Base-by-base conservation (phyloP, 148 eudicot species). In the Dianthus caryophyllus region DNA sequence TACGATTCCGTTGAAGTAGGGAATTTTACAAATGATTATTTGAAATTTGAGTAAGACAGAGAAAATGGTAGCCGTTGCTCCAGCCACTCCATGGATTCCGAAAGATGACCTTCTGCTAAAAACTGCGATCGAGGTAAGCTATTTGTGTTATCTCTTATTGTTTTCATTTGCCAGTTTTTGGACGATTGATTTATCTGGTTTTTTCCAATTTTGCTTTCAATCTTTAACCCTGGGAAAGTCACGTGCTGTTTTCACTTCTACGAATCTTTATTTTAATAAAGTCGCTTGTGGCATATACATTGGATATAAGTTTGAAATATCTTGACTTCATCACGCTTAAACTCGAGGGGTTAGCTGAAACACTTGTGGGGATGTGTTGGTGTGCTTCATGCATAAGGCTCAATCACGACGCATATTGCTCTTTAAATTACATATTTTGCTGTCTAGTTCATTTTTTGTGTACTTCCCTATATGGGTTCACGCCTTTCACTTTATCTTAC, bases 41-140 rank as follows among this genome's bases (percentile, higher is more conserved):
- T 63, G 33, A 63, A 27, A 21, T 6, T 11, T 39, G 33, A 44
- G 27, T 18, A 26, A 31, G 9, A 52, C n/a, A 47, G 36, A 73
- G 48, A 52, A 60, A 39, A 87, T 87, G 93, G 87, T 84, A 67
- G 87, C 84, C 12, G 49, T 79, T 56, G 78, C 84, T 73, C 85
- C 83, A 11, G 68, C 54, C 43, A 41, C 71, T 70, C 75, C 77
- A 41, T 89, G 96, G 96, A 73, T 69, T 49, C 93, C 90, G 3
- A 80, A 83, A 76, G 96, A 89, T 65, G 93, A 89, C 75, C 81
- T 87, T 51, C 51, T 82, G 78, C 80, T 89, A 51, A 89, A 83
- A 67, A 83, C 85, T 62, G 77, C 96, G 8, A 75, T 89, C 6
- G 96, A 87, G 96, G 96, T 89, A 48, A 62, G 31, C 66, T 61